Evolutionary conservation across 768 basidiomycete genomes (phyloP).

Genomic region (Rhizopogon vesiculosus): DNA sequence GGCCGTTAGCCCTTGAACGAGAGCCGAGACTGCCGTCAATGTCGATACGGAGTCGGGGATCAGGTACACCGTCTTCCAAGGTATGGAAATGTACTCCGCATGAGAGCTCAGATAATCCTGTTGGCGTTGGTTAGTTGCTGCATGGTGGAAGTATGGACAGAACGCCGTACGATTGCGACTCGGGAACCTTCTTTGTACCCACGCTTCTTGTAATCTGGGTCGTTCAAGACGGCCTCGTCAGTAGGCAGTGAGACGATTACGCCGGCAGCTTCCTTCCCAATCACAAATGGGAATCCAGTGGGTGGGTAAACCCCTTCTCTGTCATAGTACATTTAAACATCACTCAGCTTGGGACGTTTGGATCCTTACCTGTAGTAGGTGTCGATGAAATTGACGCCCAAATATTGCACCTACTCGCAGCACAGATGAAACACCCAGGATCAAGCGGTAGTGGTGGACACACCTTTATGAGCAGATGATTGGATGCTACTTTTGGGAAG

Average conservation of each 20-base stretch:
- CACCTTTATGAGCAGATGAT: constrained; percentile 49
- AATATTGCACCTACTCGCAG: constrained; percentile 54
- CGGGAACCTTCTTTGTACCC: constrained; percentile 64
- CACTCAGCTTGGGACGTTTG: constrained; percentile 9
- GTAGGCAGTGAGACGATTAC: constrained; percentile 71
- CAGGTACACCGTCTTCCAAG: constrained; percentile 58
- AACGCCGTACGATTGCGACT: constrained; percentile 59
- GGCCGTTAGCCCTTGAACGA: constrained; percentile 77
- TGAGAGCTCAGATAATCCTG: constrained; percentile 50
- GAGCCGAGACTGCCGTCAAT: constrained; percentile 57
- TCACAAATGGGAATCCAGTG: constrained; percentile 52
- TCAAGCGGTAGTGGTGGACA: not conserved
- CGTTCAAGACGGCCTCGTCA: constrained; percentile 52
- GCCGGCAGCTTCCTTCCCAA: constrained; percentile 81
- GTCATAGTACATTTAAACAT: not conserved
- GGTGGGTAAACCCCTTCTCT: constrained; percentile 64
- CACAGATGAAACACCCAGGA: not conserved
- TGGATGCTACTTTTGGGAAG: constrained; percentile 58
- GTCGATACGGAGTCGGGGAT: constrained; percentile 61
- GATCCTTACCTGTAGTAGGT: constrained; percentile 66
- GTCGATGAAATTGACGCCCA: constrained; percentile 86
- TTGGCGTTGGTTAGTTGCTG: not conserved
- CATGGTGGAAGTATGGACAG: not conserved
- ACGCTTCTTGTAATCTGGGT: constrained; percentile 59
- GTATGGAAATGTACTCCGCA: constrained; percentile 68